These are phyloP conservation scores for Populus tomentosa DNA, from an alignment of 441 rosid genomes.

Conservation along the genomic window DNA sequence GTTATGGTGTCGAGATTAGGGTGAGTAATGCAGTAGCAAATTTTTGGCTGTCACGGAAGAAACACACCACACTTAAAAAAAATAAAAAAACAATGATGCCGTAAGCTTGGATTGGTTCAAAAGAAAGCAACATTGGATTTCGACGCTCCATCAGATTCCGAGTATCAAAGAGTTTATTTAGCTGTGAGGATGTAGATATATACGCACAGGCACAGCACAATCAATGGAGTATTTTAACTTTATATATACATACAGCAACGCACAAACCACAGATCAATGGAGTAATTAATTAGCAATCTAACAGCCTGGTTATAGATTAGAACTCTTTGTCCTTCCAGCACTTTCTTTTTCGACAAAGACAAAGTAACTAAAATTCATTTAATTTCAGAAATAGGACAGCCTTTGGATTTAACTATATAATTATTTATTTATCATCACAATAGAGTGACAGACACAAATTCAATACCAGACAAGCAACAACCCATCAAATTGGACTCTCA, in stretches of 20 bases:
- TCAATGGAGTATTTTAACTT: no score
- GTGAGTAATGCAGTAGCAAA: background rate
- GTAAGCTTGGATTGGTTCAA: no score
- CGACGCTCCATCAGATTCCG: background rate
- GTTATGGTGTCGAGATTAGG: background rate
- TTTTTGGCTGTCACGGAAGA: background rate
- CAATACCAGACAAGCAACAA: background rate
- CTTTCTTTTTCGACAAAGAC: background rate
- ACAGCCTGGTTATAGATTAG: no score
- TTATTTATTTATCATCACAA: background rate
- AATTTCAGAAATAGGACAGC: background rate
- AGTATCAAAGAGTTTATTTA: background rate
- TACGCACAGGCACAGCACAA: no score
- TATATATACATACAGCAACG: background rate
- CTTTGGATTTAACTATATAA: background rate
- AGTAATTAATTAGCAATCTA: no score
- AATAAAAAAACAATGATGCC: no score
- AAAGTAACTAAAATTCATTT: background rate
- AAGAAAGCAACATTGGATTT: no score
- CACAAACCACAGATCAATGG: background rate
- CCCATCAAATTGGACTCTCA: constrained; percentile 25
- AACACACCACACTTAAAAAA: background rate
- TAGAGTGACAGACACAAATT: background rate
- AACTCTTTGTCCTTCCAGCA: background rate
- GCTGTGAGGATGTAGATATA: no score